These are phyloP conservation scores for Quillaja saponaria DNA, from an alignment of 306 rosid genomes.

Conservation along the genomic window DNA sequence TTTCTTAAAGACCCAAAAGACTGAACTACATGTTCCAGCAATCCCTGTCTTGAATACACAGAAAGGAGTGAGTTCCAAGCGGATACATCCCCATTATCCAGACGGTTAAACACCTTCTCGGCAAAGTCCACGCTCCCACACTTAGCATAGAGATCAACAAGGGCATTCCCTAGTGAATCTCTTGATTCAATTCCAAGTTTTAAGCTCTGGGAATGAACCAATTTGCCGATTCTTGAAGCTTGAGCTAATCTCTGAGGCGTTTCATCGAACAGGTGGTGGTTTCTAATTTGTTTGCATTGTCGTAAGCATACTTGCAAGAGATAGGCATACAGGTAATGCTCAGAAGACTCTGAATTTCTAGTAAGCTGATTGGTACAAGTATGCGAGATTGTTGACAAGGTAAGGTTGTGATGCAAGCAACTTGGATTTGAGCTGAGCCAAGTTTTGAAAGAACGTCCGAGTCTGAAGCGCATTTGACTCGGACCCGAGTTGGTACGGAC, in stretches of 20 bases:
- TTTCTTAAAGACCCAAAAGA: slow-evolving; percentile 42
- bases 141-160: slow-evolving; percentile 58
- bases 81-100: slow-evolving; percentile 52
- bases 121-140: slow-evolving; percentile 47
- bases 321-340: slow-evolving; percentile 1
- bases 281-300: slow-evolving; percentile 41
- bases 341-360: background rate
- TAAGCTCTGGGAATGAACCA: slow-evolving; percentile 48
- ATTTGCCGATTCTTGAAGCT: slow-evolving; percentile 38
- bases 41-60: slow-evolving; percentile 46
- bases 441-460: slow-evolving; percentile 15
- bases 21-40: slow-evolving; percentile 29
- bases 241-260: slow-evolving; percentile 37
- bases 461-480: slow-evolving; percentile 23
- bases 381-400: slow-evolving; percentile 1
- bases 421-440: background rate
- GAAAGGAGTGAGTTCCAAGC: slow-evolving; percentile 69
- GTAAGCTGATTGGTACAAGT: slow-evolving; percentile 3
- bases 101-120: slow-evolving; percentile 48
- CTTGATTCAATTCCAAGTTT: slow-evolving; percentile 40
- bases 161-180: slow-evolving; percentile 54
- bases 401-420: background rate
- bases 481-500: too few relatives aligned
- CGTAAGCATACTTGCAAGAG: slow-evolving; percentile 35
- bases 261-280: slow-evolving; percentile 43